phyloP scores from a whole-genome alignment of 257 asterid species.

The Nicotiana benthamiana region DNA sequence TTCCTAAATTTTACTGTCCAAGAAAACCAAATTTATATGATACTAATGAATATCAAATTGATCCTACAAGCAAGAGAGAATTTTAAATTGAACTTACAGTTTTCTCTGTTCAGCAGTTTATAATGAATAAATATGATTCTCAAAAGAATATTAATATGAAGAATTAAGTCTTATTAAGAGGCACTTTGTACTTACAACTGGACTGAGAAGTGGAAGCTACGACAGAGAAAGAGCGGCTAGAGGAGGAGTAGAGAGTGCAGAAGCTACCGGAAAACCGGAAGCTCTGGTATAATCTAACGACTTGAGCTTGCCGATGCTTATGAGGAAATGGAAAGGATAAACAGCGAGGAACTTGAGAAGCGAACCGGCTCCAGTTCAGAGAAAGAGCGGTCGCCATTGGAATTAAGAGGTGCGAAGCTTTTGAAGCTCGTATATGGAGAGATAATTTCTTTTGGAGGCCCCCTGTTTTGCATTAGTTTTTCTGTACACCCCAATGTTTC shows the following conservation, averaged over 20 bases:
- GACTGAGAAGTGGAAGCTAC: slow-evolving; percentile 20
- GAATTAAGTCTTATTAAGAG: neutral
- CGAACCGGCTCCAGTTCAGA: slow-evolving; percentile 37
- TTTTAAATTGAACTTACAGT: neutral
- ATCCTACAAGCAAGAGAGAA: neutral
- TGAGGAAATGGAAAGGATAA: slow-evolving; percentile 16
- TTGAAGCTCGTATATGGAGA: neutral
- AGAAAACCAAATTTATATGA: neutral
- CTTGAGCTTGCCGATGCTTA: neutral
- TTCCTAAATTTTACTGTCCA: neutral
- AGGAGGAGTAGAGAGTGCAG: neutral
- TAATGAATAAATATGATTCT: neutral
- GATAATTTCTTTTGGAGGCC: neutral
- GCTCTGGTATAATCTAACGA: neutral
- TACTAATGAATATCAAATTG: neutral
- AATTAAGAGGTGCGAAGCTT: neutral
- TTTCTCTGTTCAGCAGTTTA: neutral
- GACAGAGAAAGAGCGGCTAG: neutral
- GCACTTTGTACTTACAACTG: neutral
- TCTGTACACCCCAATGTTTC: neutral
- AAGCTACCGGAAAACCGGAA: slow-evolving; percentile 11
- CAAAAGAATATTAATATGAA: neutral
- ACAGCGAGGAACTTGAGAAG: slow-evolving; percentile 30
- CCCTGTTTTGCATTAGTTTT: neutral
- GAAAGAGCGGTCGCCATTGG: slow-evolving; percentile 45